A percentile compares a stretch with the other conserved stretches of the same genome.
These are phyloP conservation scores for Paspalum vaginatum DNA, from an alignment of 176 grass and related monocot genomes.

Conservation along the genomic window DNA sequence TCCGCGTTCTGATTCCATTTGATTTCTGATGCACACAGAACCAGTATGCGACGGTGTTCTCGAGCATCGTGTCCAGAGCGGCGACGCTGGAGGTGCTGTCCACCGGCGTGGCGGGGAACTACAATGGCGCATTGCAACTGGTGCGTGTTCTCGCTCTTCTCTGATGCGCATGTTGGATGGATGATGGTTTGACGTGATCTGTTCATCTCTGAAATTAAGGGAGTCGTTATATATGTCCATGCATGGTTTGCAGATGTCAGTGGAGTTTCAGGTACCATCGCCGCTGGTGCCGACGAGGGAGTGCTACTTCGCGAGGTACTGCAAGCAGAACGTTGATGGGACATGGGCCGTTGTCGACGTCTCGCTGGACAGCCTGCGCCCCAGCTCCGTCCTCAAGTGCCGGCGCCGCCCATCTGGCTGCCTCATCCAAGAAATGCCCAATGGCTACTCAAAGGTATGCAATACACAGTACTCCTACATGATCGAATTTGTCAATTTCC, in stretches of 20 bases:
- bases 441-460: constrained; percentile 81
- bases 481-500: too few relatives aligned
- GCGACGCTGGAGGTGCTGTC: constrained; percentile 82
- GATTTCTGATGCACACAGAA: constrained; percentile 53
- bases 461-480: background rate
- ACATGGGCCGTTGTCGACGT: constrained; percentile 93
- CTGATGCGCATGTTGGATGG: constrained; percentile 39
- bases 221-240: background rate
- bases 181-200: background rate
- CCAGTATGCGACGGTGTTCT: constrained; percentile 82
- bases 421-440: constrained; percentile 95
- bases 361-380: constrained; percentile 82
- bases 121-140: constrained; percentile 96
- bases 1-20: background rate
- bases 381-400: constrained; percentile 56
- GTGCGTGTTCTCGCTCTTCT: constrained; percentile 52
- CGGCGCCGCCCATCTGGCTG: constrained; percentile 82
- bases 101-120: constrained; percentile 86
- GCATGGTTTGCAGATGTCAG: constrained; percentile 70
- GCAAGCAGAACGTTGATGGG: constrained; percentile 88
- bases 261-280: constrained; percentile 96
- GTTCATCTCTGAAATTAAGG: background rate
- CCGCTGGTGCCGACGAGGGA: constrained; percentile 88
- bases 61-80: constrained; percentile 82
- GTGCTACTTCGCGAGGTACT: constrained; percentile 90